Evolutionary conservation across 352 stramenopile genomes (phyloP).

Genomic region (Phytophthora pini): DNA sequence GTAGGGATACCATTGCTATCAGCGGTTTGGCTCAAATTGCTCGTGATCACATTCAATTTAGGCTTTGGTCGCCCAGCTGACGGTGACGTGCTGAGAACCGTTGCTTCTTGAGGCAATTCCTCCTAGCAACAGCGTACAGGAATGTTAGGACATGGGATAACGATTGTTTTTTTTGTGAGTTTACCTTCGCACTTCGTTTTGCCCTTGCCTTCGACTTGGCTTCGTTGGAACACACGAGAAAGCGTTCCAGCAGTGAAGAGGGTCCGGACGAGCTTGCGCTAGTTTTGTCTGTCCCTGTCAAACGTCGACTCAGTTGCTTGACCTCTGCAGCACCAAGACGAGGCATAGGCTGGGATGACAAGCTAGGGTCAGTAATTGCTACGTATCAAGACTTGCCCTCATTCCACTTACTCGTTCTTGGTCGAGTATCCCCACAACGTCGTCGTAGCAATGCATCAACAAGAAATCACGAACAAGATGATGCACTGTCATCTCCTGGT

Average conservation of each 20-base stretch:
- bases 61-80: conserved; percentile 32
- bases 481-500: conserved; percentile 43
- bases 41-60: conserved; percentile 51
- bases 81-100: conserved; percentile 5
- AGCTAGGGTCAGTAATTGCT: conserved; percentile 2
- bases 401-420: conserved; percentile 41
- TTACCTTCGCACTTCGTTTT: conserved; percentile 26
- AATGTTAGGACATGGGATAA: neutral
- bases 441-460: conserved; percentile 42
- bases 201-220: conserved; percentile 15
- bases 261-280: conserved; percentile 1
- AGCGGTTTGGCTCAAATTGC: conserved; percentile 25
- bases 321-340: conserved; percentile 20
- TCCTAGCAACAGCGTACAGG: conserved; percentile 16
- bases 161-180: neutral
- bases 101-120: conserved; percentile 17
- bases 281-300: conserved; percentile 9
- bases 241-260: conserved; percentile 40
- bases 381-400: neutral
- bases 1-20: conserved; percentile 9
- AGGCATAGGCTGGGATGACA: conserved; percentile 22
- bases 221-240: conserved; percentile 43
- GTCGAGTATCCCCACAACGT: conserved; percentile 52
- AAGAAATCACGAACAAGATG: conserved; percentile 76
- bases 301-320: conserved; percentile 25